These are phyloP conservation scores for Geoglossum glabrum DNA, from an alignment of 495 filamentous ascomycete species.

Conservation along the genomic window DNA sequence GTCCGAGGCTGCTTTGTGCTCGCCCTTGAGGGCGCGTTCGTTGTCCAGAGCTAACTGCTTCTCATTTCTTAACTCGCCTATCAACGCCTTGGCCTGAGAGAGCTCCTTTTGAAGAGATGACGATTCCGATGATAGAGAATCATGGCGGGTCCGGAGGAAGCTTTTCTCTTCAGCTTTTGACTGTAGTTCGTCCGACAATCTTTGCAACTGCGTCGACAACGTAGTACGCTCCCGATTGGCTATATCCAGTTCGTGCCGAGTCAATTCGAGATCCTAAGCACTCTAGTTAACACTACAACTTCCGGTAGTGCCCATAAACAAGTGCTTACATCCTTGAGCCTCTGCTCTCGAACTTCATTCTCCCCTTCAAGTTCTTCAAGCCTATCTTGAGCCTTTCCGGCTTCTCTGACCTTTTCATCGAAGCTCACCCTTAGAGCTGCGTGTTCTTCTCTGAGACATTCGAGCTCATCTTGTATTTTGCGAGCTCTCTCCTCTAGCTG, in stretches of 20 bases:
- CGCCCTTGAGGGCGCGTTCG: slow-evolving; percentile 31
- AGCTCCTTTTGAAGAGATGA: slow-evolving; percentile 43
- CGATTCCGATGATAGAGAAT: slow-evolving; percentile 48
- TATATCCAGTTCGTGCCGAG: slow-evolving; percentile 12
- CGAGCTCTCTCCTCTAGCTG: slow-evolving; percentile 53
- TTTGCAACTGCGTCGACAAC: slow-evolving; percentile 28
- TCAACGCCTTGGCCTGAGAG: slow-evolving; percentile 28
- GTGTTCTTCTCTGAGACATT: slow-evolving; percentile 37
- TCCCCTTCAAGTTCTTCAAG: slow-evolving; percentile 24
- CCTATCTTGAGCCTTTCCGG: slow-evolving; percentile 22
- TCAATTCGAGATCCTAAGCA: slow-evolving; percentile 6
- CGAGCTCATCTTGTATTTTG: slow-evolving; percentile 43
- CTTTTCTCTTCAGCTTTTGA: slow-evolving; percentile 45
- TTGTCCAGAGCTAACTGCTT: slow-evolving; percentile 36
- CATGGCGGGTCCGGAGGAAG: slow-evolving; percentile 46
- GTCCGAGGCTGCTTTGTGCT: slow-evolving; percentile 44
- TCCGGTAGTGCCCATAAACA: neutral
- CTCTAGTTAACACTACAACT: neutral
- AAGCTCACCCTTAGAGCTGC: slow-evolving; percentile 27
- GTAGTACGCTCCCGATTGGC: slow-evolving; percentile 19
- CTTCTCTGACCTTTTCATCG: slow-evolving; percentile 25
- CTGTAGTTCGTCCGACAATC: slow-evolving; percentile 33
- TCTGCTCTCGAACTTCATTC: slow-evolving; percentile 21
- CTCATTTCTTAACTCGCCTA: slow-evolving; percentile 40
- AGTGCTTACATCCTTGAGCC: slow-evolving; percentile 12